Evolutionary conservation across 2,329 filamentous ascomycete genomes (phyloP).

Genomic region (Aspergillus melleus): DNA sequence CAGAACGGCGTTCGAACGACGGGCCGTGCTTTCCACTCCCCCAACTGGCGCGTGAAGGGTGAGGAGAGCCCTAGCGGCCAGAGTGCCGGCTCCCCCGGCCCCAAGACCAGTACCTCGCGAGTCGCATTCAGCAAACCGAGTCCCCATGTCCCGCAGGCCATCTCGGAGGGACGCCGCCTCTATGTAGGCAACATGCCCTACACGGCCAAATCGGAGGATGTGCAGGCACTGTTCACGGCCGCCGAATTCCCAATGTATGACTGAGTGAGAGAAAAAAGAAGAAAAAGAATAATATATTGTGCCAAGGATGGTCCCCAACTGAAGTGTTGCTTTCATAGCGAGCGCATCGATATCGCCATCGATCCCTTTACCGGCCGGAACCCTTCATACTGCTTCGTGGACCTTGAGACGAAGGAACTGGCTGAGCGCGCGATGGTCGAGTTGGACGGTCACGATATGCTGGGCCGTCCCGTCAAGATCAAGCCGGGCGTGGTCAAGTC

Average conservation of each 20-base stretch:
- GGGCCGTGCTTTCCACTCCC: slow-evolving; percentile 40
- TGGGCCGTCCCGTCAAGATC: slow-evolving; percentile 62
- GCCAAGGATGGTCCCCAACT: slow-evolving; percentile 12
- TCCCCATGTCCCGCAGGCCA: slow-evolving; percentile 36
- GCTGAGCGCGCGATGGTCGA: slow-evolving; percentile 60
- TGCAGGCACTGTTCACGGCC: slow-evolving; percentile 49
- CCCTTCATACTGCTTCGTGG: slow-evolving; percentile 74
- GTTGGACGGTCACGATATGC: slow-evolving; percentile 56
- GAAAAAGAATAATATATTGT: not conserved
- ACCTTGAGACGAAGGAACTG: slow-evolving; percentile 59
- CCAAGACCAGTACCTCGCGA: slow-evolving; percentile 30
- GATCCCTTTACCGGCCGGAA: slow-evolving; percentile 69
- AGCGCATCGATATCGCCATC: slow-evolving; percentile 66
- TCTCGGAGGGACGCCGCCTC: slow-evolving; percentile 46
- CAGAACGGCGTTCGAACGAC: slow-evolving; percentile 36
- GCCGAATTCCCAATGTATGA: slow-evolving; percentile 39
- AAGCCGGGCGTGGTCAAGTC: slow-evolving; percentile 64
- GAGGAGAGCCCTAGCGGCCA: slow-evolving; percentile 35
- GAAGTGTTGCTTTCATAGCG: slow-evolving; percentile 36
- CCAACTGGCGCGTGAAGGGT: slow-evolving; percentile 44
- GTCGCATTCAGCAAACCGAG: slow-evolving; percentile 32
- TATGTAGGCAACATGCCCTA: slow-evolving; percentile 59
- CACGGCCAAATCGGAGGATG: slow-evolving; percentile 53
- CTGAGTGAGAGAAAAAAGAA: not conserved
- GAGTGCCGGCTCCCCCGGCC: slow-evolving; percentile 27